A percentile compares a stretch with the other conserved stretches of the same genome.
Evolutionary conservation across 1,139 yeast species (phyloP).

Genomic region (Magnusiomyces ingens): DNA sequence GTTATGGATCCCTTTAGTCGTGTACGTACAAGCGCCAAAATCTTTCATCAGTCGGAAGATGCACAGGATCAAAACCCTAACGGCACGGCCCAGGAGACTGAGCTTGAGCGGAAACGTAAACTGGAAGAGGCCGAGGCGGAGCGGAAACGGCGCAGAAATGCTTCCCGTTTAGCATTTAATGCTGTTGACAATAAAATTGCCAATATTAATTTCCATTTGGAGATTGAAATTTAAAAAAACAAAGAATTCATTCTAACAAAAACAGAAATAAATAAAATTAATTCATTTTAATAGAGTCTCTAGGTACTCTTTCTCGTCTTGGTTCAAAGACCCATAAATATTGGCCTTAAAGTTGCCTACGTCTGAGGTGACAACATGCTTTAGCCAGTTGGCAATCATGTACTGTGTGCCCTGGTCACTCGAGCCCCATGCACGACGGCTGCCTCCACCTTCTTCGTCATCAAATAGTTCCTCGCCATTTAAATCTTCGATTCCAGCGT

Average conservation of each 20-base stretch:
- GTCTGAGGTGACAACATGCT: constrained; percentile 50
- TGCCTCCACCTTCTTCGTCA: background rate
- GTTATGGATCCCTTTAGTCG: constrained; percentile 84
- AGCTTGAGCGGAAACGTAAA: constrained; percentile 42
- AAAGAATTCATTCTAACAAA: background rate
- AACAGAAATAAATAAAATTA: background rate
- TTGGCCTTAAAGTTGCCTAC: constrained; percentile 46
- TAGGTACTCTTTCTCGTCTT: constrained; percentile 51
- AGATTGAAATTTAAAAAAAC: constrained; percentile 32
- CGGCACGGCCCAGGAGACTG: constrained; percentile 31
- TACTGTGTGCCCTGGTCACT: constrained; percentile 31
- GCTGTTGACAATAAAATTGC: constrained; percentile 45
- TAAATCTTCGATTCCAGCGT: constrained; percentile 26
- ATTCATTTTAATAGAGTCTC: background rate
- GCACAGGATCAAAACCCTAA: constrained; percentile 19
- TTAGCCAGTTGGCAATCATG: constrained; percentile 55
- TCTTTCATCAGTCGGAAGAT: constrained; percentile 51
- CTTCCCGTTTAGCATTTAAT: constrained; percentile 30
- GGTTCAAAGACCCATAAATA: constrained; percentile 34
- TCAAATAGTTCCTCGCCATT: constrained; percentile 33
- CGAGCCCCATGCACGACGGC: constrained; percentile 11
- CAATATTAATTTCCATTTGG: constrained; percentile 40
- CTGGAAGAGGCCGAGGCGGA: constrained; percentile 37
- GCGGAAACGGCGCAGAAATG: constrained; percentile 21
- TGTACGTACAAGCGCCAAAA: constrained; percentile 76